Evolutionary conservation across 345 rosid species (phyloP).

Genomic region (Lumnitzera littorea): DNA sequence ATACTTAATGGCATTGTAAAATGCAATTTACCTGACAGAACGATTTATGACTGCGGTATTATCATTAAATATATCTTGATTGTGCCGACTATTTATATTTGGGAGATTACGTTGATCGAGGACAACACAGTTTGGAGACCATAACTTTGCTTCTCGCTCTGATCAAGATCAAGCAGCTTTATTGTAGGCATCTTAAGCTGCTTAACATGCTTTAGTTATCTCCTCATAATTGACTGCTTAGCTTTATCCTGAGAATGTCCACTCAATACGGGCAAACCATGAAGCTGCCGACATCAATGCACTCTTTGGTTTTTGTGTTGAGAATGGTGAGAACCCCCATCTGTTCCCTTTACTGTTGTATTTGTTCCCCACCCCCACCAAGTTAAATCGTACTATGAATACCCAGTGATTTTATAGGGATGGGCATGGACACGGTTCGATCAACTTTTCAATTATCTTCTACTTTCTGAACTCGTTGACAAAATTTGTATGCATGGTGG

Average conservation of each 20-base stretch:
- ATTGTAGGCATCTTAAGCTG: too few species aligned
- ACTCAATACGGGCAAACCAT: conserved; percentile 94
- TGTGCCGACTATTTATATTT: conserved; percentile 89
- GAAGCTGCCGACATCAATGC: conserved; percentile 99
- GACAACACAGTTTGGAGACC: conserved; percentile 97
- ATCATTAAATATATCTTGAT: conserved; percentile 23
- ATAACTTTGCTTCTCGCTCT: conserved; percentile 95
- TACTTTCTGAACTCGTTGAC: conserved; percentile 92
- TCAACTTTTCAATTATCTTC: conserved; percentile 86
- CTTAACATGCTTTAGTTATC: too few species aligned
- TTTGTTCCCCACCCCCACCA: too few species aligned
- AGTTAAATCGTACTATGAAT: too few species aligned
- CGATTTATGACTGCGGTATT: too few species aligned
- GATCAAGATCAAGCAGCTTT: too few species aligned
- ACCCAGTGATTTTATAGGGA: too few species aligned
- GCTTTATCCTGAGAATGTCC: too few species aligned
- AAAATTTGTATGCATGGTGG: conserved; percentile 99
- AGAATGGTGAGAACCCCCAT: too few species aligned
- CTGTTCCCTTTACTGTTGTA: too few species aligned
- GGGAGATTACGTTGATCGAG: conserved; percentile 97
- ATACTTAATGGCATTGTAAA: too few species aligned
- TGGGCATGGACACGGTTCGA: conserved; percentile 99
- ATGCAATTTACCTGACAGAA: background rate
- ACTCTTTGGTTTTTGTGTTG: conserved; percentile 89
- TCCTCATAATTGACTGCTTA: too few species aligned